Percentiles rank a stretch among this genome's conserved stretches.
Evolutionary conservation across 108 stramenopile species (phyloP).

Genomic region (Nitzschia palea): DNA sequence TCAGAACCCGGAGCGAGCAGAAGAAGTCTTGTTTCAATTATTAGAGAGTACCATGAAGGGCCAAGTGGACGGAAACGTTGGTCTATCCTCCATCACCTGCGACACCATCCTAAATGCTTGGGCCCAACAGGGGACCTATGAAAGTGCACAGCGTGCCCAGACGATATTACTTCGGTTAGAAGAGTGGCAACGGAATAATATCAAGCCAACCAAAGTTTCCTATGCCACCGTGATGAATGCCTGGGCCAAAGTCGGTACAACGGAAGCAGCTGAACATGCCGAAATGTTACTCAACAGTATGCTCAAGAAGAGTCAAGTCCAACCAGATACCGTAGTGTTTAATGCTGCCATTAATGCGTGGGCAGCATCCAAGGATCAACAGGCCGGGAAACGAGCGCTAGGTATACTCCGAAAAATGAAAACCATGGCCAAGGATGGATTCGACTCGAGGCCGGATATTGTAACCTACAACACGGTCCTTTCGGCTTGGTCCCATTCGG

Average conservation of each 20-base stretch:
- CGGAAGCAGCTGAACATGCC: conserved; percentile 39
- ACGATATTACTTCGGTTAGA: conserved; percentile 58
- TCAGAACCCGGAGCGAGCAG: conserved; percentile 32
- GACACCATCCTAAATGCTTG: conserved; percentile 47
- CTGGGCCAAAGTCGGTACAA: conserved; percentile 30
- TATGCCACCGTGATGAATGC: conserved; percentile 53
- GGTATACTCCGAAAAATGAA: conserved; percentile 56
- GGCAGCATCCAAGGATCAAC: conserved; percentile 45
- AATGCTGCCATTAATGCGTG: conserved; percentile 51
- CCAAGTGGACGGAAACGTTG: neutral
- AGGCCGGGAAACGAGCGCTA: conserved; percentile 51
- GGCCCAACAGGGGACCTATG: conserved; percentile 42
- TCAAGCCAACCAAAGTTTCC: conserved; percentile 20
- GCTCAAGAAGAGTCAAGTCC: conserved; percentile 23
- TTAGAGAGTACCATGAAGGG: conserved; percentile 15
- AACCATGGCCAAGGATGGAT: conserved; percentile 21
- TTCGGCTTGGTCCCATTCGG: conserved; percentile 58
- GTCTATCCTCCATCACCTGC: conserved; percentile 30
- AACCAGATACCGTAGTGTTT: conserved; percentile 59
- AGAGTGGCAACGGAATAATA: conserved; percentile 30
- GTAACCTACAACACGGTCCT: conserved; percentile 72
- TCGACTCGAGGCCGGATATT: conserved; percentile 54
- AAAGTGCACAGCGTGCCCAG: conserved; percentile 59
- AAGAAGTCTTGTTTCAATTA: conserved; percentile 36
- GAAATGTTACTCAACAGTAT: conserved; percentile 44